Base-by-base conservation (phyloP, 2,329 filamentous ascomycete species). In the Monosporascus sp. region DNA sequence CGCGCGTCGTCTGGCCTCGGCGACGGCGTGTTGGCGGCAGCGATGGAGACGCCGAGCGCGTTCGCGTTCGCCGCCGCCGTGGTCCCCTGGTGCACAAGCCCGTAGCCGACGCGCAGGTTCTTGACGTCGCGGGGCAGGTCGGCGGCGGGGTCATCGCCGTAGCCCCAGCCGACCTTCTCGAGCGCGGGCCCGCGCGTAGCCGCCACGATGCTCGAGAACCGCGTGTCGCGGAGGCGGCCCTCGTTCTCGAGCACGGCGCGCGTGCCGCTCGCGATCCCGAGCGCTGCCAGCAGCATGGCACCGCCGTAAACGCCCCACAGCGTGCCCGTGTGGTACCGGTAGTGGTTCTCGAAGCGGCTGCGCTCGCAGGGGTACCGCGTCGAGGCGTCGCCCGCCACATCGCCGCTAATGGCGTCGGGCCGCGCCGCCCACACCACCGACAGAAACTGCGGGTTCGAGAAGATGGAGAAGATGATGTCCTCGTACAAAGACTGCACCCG, bases 151-250 rank as follows among this genome's bases (percentile, higher is more conserved):
- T 58, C 60, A n/a, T 55, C 60, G n/a, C 58, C 61, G 8, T 51
- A 57, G 38, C 54, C 56, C 56, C 63, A 63, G 14, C 63, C 61
- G 22, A 74, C 57, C 47, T 61, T 65, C 47, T 75, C 71, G 3
- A 74, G 61, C n/a, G 69, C 69, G 1, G 65, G 67, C 1, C 72
- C 73, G 25, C 72, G 61, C 17, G 72, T 74, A 14, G 72, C 71
- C 2, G 72, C 71, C n/a, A 74, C 65, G 48, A 75, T 67, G 58
- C 67, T 71, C 8, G 71, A 73, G 59, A 74, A 71, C 5, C 64
- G 63, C 24, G 66, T 69, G 57, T 72, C 68, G 37, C 70, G 65
- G 6, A 68, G 63, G 31, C 69, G 66, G 41, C 69, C 66, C 50
- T 69, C 68, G 52, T 70, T 69, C 47, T 68, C 63, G 2, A 63